Base-by-base conservation (phyloP, 164 flowering plant genomes). In the Piper betle region DNA sequence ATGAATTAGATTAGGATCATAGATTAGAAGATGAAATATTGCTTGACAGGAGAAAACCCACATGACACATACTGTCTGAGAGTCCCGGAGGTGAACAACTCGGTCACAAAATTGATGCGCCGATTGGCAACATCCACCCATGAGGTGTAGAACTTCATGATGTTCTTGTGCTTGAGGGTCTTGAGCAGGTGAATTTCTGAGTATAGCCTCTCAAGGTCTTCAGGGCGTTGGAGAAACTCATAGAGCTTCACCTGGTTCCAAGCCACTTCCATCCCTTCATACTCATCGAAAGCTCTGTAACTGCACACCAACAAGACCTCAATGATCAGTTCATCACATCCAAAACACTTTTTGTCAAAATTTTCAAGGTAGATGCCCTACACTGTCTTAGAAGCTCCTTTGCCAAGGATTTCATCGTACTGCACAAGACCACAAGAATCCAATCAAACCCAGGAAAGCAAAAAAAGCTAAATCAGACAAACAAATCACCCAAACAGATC, bases 371-470 rank as follows among this genome's bases (percentile, higher is more conserved):
- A 37, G 18, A 17, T 57, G 54, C 38, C 91, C 58, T 89, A 92
- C 98, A 92, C 98, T 54, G 89, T 92, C 79, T 92, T 92, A 42
- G 91, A 92, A 66, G 98, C 83, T 43, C 98, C 98, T 78, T 85
- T 92, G 39, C 98, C 98, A 68, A 92, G 92, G 74, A 92, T 68
- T 64, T 82, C 88, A 75, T 84, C 71, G 72, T 87, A 92, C 98
- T 92, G 96, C 77, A 74, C 61, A 66, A 54, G 71, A 6, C 43
- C 39, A 48, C 62, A 52, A 71, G 12, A 43, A 3, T 6, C 2
- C 12, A 50, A 17, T 6, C 6, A 13, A 62, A 68, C 48, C 67
- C 63, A 64, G 41, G 13, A 66, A 38, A 37, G 40, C 10, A 2
- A 55, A 60, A 37, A 54, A 39, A 38, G 39, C 3, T 37, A 59